phyloP scores from a whole-genome alignment of 768 basidiomycete genomes.

The Suillus brevipes region DNA sequence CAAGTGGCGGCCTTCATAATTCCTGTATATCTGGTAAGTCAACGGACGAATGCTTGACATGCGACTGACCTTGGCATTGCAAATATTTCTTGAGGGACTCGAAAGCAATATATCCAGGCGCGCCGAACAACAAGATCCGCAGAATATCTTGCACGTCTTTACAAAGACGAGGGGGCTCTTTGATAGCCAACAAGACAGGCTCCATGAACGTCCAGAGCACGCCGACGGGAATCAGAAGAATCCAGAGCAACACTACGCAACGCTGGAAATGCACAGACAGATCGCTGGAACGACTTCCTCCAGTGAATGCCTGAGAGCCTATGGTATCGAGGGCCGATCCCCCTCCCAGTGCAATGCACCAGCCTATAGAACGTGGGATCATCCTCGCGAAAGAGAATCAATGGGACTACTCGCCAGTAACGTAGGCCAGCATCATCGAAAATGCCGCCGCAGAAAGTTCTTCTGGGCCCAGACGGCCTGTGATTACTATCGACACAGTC shows the following conservation, averaged over 20 bases:
- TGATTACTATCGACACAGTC: constrained; percentile 61
- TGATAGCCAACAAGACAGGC: constrained; percentile 60
- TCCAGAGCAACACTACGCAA: constrained; percentile 63
- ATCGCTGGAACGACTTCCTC: constrained; percentile 56
- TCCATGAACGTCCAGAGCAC: constrained; percentile 65
- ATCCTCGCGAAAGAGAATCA: constrained; percentile 28
- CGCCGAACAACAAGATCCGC: constrained; percentile 61
- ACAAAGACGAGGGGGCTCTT: constrained; percentile 59
- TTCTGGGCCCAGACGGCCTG: constrained; percentile 66
- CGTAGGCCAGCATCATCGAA: constrained; percentile 75
- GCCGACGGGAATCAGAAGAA: constrained; percentile 62
- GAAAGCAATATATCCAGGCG: constrained; percentile 74
- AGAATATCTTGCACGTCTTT: constrained; percentile 64
- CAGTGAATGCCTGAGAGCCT: constrained; percentile 77
- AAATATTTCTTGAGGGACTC: constrained; percentile 79
- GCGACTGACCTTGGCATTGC: constrained; percentile 66
- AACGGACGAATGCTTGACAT: neutral
- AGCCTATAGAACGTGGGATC: constrained; percentile 64
- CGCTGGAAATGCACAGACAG: constrained; percentile 73
- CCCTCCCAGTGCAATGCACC: constrained; percentile 78
- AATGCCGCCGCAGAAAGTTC: constrained; percentile 74
- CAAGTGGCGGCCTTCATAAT: constrained; percentile 74
- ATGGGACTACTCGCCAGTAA: constrained; percentile 62
- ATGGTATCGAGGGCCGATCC: constrained; percentile 77
- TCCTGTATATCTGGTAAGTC: constrained; percentile 39